Evolutionary conservation across 2,329 filamentous ascomycete species (phyloP).

Genomic region (Colletotrichum sp.): DNA sequence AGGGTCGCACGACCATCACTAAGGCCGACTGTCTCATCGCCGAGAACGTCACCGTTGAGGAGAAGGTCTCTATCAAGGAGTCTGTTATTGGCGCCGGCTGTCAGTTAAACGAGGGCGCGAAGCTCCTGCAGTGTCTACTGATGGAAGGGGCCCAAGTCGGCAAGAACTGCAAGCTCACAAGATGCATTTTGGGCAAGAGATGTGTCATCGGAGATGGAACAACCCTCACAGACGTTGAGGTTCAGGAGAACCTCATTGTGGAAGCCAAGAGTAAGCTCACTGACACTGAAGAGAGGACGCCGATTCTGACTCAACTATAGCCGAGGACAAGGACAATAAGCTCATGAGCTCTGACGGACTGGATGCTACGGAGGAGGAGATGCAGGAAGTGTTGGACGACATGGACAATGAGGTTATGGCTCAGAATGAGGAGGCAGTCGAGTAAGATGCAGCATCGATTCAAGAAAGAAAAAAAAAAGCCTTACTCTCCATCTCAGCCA

Average conservation of each 20-base stretch:
- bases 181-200: constrained; percentile 83
- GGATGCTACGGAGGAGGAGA: constrained; percentile 68
- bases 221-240: constrained; percentile 86
- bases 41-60: constrained; percentile 87
- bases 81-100: constrained; percentile 87
- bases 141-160: constrained; percentile 93
- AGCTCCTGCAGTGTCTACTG: constrained; percentile 83
- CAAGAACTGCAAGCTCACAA: constrained; percentile 82
- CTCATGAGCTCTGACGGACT: constrained; percentile 72
- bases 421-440: constrained; percentile 22
- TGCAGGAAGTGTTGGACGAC: constrained; percentile 56
- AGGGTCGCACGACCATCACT: constrained; percentile 81
- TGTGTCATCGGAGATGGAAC: constrained; percentile 83
- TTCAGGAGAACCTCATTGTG: constrained; percentile 87
- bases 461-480: constrained; percentile 2
- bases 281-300: neutral
- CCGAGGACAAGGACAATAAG: constrained; percentile 71
- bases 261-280: constrained; percentile 73
- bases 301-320: constrained; percentile 42
- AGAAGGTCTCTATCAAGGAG: constrained; percentile 92
- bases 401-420: constrained; percentile 41
- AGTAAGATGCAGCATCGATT: neutral
- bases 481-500: neutral
- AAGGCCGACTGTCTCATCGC: constrained; percentile 82
- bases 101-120: constrained; percentile 84